Base-by-base conservation (phyloP, 1,139 yeast genomes). In the Candida smagusa region DNA sequence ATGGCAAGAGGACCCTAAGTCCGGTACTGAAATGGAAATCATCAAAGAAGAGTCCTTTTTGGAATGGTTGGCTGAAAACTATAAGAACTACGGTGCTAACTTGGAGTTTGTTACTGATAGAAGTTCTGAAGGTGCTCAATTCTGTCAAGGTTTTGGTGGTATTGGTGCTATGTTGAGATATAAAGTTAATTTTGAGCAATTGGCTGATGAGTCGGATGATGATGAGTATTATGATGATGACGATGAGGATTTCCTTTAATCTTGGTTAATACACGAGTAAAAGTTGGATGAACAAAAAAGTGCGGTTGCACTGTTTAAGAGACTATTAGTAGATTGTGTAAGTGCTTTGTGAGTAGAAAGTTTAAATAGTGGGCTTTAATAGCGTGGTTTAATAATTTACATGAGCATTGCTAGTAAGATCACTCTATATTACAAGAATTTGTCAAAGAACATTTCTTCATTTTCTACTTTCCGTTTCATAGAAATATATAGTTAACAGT, bases 61-160 rank as follows among this genome's bases (percentile, higher is more conserved):
- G 52, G 98, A 92, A 68, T 92, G 98, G 98, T 75, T 92, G 48
- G 97, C 98, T 34, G 98, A 90, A 68, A 87, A 88, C 66, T 92
- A 92, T 70, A 86, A 84, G 62, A 85, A 77, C 52, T 92, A 77
- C 55, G 98, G 98, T 77, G 96, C 98, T 39, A 81, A 84, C 46
- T 77, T 92, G 53, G 98, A 92, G 68, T 92, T 92, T 55, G 96
- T 92, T 51, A 86, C 97, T 36, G 98, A 92, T 70, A 83, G 87
- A 68, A 86, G 96, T 28, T 84, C 95, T 36, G 98, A 92, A 68
- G 98, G 98, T 72, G 95, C 97, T 33, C 98, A 92, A 72, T 92
- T 92, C 65, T 95, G 85, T 45, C 86, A 83, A 57, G 98, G 98
- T 44, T 92, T 92, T 58, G 98, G 98, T 84, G 98, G 98, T 71